Evolutionary conservation across 1,139 yeast species (phyloP).

Genomic region (Taiozyma sp.): DNA sequence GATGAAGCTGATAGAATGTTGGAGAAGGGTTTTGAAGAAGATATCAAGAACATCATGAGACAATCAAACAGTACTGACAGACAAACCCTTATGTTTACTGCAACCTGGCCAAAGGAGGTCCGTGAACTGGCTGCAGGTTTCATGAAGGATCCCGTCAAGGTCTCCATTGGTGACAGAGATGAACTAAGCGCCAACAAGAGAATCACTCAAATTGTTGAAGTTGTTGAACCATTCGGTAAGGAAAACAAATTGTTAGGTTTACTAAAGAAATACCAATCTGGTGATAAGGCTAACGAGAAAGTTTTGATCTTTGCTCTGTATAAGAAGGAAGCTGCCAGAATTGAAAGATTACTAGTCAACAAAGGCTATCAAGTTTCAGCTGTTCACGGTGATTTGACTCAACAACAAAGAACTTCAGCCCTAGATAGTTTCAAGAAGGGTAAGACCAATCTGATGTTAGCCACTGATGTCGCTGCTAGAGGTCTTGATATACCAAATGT

Average conservation of each 20-base stretch:
- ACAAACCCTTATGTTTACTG: conserved; percentile 97
- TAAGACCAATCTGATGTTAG: conserved; percentile 67
- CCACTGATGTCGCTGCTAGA: conserved; percentile 99
- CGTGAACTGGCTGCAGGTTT: conserved; percentile 87
- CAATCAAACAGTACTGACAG: conserved; percentile 82
- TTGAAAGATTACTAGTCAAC: conserved; percentile 68
- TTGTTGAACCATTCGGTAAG: conserved; percentile 75
- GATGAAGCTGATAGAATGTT: conserved; percentile 99
- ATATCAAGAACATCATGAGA: conserved; percentile 81
- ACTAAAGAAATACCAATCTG: conserved; percentile 69
- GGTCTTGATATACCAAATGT: conserved; percentile 98
- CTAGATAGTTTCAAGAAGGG: conserved; percentile 83
- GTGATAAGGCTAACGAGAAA: conserved; percentile 63
- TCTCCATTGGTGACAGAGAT: conserved; percentile 90
- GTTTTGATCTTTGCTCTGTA: conserved; percentile 89
- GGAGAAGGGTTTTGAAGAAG: conserved; percentile 96
- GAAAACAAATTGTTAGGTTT: conserved; percentile 71
- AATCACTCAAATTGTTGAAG: conserved; percentile 91
- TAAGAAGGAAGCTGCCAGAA: conserved; percentile 92
- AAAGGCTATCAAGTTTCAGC: conserved; percentile 84
- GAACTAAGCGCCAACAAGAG: conserved; percentile 92
- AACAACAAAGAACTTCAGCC: conserved; percentile 87
- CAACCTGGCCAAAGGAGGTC: conserved; percentile 98
- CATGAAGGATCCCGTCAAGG: conserved; percentile 80
- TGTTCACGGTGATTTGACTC: conserved; percentile 92